Base-by-base conservation (phyloP, 148 eudicot genomes). In the Rhododendron mucronatum region DNA sequence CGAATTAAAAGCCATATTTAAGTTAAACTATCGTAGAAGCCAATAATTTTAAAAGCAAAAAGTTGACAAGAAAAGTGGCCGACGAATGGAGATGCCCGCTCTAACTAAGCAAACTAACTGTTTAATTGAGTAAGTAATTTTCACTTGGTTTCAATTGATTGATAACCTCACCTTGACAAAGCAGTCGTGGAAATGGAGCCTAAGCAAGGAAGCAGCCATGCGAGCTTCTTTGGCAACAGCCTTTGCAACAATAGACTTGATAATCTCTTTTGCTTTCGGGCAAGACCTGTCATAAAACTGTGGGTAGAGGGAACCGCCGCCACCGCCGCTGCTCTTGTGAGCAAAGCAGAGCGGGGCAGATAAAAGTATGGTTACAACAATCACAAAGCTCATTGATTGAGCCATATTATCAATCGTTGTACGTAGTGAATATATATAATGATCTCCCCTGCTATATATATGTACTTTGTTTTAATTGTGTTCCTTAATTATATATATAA, bases 101-200 rank as follows among this genome's bases (percentile, higher is more conserved):
- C 78, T 74, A 28, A 74, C 20, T 74, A 33, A 74, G 44, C 20
- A 13, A 13, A 14, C 33, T 33, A 28, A 73, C 21, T 13, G 78
- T 71, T 21, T 6, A 7, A 13, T n/a, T 11, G 35, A 33, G 35
- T 33, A 33, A 33, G 35, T 33, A 69, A 33, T 74, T 30, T 21
- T 67, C 74, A 26, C 2, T 74, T 30, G 78, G 45, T 80, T 69
- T 41, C 14, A 41, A 9, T 9, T 14, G 10, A 5, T 57, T 41
- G 45, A 41, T 41, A 41, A 51, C 90, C 90, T 79, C 57, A 90
- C 98, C 97, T 94, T 90, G 57, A 96, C 98, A 83, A 96, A 96
- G 86, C 98, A 95, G 83, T 95, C 97, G 78, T 95, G 98, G 85
- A 95, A 95, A 85, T 92, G 95, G 76, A 95, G 96, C 81, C 98